These are phyloP conservation scores for Brachypodium distachyon DNA, from an alignment of 202 grass and related monocot species.

Conservation along the genomic window DNA sequence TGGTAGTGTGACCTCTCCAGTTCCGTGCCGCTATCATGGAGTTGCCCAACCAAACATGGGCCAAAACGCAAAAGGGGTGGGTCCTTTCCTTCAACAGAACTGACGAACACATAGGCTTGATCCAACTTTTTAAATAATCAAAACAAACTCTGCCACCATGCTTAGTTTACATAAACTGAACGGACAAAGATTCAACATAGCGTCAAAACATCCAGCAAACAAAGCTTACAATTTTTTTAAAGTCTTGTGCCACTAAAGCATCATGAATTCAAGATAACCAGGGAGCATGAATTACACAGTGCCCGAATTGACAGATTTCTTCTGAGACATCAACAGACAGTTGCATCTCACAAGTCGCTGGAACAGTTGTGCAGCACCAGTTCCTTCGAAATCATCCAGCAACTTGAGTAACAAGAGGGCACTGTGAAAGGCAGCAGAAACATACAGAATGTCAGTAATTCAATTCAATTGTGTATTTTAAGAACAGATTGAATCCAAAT, in stretches of 20 bases:
- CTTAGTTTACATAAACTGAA: background rate
- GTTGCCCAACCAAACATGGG: background rate
- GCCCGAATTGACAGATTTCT: background rate
- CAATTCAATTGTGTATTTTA: background rate
- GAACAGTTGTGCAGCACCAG: background rate
- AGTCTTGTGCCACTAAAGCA: background rate
- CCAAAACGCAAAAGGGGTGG: too few relatives aligned
- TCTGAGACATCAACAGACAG: background rate
- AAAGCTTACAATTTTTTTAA: background rate
- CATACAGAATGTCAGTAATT: background rate
- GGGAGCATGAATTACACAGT: background rate
- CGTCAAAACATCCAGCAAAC: background rate
- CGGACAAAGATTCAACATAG: background rate
- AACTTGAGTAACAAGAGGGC: background rate
- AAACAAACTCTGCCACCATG: background rate
- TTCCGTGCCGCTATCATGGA: background rate
- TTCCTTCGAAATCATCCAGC: background rate
- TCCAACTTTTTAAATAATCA: too few relatives aligned
- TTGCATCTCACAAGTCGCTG: background rate
- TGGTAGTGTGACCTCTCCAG: too few relatives aligned
- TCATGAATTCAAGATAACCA: background rate
- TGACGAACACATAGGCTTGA: too few relatives aligned
- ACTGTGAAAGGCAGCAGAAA: background rate
- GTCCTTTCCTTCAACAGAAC: background rate
- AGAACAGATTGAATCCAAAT: background rate